These are phyloP conservation scores for Tilletiopsis washingtonensis DNA, from an alignment of 1,284 basidiomycete genomes.

Conservation along the genomic window DNA sequence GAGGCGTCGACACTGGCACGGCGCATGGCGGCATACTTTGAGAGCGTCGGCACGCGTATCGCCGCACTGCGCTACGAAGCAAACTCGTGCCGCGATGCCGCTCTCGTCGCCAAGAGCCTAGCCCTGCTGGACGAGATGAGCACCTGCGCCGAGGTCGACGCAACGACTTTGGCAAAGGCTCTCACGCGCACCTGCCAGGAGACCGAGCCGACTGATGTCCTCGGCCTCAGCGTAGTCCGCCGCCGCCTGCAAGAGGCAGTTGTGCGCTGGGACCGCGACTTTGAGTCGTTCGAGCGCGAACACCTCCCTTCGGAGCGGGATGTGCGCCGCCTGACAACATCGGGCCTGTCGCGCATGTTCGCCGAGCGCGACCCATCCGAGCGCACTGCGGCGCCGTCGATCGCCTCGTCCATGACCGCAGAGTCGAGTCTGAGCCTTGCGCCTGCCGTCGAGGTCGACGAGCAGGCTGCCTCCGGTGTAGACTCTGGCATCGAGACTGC, in stretches of 20 bases:
- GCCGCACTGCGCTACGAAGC: slow-evolving; percentile 50
- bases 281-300: slow-evolving; percentile 37
- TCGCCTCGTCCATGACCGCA: slow-evolving; percentile 14
- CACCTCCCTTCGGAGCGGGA: slow-evolving; percentile 51
- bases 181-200: background rate
- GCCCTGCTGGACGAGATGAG: slow-evolving; percentile 20
- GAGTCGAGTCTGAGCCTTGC: slow-evolving; percentile 26
- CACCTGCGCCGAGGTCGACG: slow-evolving; percentile 25
- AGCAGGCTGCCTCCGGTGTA: slow-evolving; percentile 13
- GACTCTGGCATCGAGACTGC: slow-evolving; percentile 1
- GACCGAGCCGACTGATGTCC: slow-evolving; percentile 3
- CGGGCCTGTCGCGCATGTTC: slow-evolving; percentile 53
- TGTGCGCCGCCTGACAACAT: slow-evolving; percentile 44
- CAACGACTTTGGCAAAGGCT: background rate
- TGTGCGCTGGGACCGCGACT: slow-evolving; percentile 79
- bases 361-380: slow-evolving; percentile 49
- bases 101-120: slow-evolving; percentile 13
- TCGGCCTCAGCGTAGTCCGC: slow-evolving; percentile 79
- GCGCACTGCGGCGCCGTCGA: slow-evolving; percentile 1
- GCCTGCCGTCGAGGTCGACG: slow-evolving; percentile 42
- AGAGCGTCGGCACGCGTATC: slow-evolving; percentile 54
- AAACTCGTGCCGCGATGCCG: background rate
- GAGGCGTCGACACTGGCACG: slow-evolving; percentile 73
- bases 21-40: slow-evolving; percentile 60
- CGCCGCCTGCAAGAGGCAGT: slow-evolving; percentile 84